A percentile compares a stretch with the other conserved stretches of the same genome.
Evolutionary conservation across 2,329 filamentous ascomycete species (phyloP).

Genomic region (Elsinoe perseae): DNA sequence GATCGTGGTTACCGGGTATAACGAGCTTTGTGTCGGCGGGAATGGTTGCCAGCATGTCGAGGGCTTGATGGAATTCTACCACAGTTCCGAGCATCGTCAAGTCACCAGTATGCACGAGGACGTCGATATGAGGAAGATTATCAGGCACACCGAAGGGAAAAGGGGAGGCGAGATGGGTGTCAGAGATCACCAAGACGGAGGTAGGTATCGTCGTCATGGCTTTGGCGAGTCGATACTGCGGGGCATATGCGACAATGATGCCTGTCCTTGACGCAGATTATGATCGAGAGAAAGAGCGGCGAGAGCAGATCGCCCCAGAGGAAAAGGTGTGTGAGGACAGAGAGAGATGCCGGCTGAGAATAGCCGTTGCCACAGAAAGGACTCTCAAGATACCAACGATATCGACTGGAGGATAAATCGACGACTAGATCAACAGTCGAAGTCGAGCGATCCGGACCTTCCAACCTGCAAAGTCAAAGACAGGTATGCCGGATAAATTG

Average conservation of each 20-base stretch:
- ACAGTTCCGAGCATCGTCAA: slow-evolving; percentile 46
- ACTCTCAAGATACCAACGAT: too few relatives aligned
- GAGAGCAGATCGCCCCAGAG: too few relatives aligned
- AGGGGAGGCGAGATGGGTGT: slow-evolving; percentile 31
- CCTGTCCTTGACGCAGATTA: too few relatives aligned
- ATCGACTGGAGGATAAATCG: too few relatives aligned
- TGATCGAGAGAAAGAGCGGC: too few relatives aligned
- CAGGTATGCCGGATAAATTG: not conserved
- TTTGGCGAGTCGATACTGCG: too few relatives aligned
- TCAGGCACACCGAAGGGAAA: slow-evolving; percentile 2
- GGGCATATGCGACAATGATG: too few relatives aligned
- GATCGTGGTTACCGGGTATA: slow-evolving; percentile 57
- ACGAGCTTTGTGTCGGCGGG: slow-evolving; percentile 52
- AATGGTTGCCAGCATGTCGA: slow-evolving; percentile 42
- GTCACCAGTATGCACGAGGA: slow-evolving; percentile 41
- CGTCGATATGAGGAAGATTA: slow-evolving; percentile 25
- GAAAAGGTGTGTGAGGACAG: too few relatives aligned
- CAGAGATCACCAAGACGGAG: slow-evolving; percentile 37
- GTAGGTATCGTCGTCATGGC: not conserved
- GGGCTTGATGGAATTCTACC: slow-evolving; percentile 40
- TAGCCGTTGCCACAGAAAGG: too few relatives aligned
- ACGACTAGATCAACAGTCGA: not conserved
- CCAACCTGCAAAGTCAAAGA: not conserved
- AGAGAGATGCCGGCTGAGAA: too few relatives aligned
- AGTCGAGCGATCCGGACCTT: not conserved